A percentile compares a stretch with the other conserved stretches of the same genome.
Conservation (phyloP, 768 basidiomycete species). For the Hortiboletus campestris region DNA sequence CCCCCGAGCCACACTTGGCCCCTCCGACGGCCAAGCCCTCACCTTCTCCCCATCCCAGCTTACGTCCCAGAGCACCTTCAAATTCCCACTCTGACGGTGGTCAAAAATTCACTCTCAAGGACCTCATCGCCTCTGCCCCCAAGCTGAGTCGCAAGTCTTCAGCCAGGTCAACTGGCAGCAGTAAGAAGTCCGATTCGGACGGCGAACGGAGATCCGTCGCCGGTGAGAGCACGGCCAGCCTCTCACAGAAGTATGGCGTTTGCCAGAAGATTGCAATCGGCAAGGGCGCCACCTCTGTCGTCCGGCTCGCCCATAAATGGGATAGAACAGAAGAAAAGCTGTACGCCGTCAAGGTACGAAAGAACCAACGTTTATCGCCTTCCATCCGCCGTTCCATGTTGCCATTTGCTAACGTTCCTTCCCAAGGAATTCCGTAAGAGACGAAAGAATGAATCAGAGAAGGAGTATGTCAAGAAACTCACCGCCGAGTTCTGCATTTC, state of each 20-base stretch:
- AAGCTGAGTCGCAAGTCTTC: slow-evolving; percentile 74
- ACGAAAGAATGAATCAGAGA: slow-evolving; percentile 97
- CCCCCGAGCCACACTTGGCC: slow-evolving; percentile 30
- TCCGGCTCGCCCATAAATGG: slow-evolving; percentile 97
- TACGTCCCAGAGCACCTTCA: slow-evolving; percentile 38
- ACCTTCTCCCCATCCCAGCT: slow-evolving; percentile 19
- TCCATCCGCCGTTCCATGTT: background rate
- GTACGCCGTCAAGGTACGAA: slow-evolving; percentile 91
- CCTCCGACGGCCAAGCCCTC: slow-evolving; percentile 21
- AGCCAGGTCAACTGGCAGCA: slow-evolving; percentile 63
- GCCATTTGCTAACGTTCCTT: background rate
- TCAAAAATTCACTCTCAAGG: slow-evolving; percentile 81
- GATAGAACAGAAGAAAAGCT: slow-evolving; percentile 94
- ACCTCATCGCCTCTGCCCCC: slow-evolving; percentile 70
- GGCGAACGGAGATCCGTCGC: slow-evolving; percentile 42
- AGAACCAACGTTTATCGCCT: background rate
- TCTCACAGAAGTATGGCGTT: slow-evolving; percentile 92
- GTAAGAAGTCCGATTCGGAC: slow-evolving; percentile 69
- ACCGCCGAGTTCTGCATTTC: slow-evolving; percentile 99
- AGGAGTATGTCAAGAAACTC: slow-evolving; percentile 99
- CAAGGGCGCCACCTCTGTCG: slow-evolving; percentile 97
- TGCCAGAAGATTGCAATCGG: slow-evolving; percentile 97
- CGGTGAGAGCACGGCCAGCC: slow-evolving; percentile 53
- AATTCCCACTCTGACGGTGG: slow-evolving; percentile 56
- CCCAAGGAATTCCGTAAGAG: slow-evolving; percentile 94